These are phyloP conservation scores for Cryphonectria parasitica DNA, from an alignment of 2,329 filamentous ascomycete species.

Conservation along the genomic window DNA sequence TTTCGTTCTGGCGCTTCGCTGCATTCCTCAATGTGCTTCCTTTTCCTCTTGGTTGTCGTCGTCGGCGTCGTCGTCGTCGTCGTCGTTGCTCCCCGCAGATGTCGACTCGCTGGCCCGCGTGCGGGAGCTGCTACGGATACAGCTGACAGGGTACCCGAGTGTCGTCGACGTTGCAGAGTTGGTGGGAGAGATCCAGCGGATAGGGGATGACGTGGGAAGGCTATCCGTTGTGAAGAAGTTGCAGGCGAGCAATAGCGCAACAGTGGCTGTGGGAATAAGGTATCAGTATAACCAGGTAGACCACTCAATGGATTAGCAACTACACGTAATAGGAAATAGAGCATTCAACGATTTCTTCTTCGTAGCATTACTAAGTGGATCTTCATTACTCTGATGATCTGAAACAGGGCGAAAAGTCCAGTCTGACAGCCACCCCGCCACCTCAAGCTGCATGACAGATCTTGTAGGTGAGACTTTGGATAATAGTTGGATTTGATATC, in stretches of 20 bases:
- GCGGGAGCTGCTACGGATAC: not conserved
- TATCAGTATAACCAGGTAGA: conserved; percentile 1
- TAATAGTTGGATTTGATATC: not conserved
- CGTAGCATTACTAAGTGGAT: not conserved
- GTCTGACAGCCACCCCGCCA: not conserved
- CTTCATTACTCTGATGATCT: not conserved
- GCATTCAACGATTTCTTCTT: too few relatives aligned
- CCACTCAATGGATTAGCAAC: not conserved
- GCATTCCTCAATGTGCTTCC: not conserved
- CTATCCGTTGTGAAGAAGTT: not conserved
- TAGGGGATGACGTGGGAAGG: not conserved
- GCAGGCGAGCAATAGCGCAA: not conserved
- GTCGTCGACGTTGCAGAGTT: not conserved
- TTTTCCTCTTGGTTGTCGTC: not conserved
- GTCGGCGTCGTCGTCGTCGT: not conserved
- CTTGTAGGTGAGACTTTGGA: not conserved
- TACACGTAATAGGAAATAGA: not conserved
- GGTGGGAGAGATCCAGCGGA: not conserved
- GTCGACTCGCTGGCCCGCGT: not conserved
- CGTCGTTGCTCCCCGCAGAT: not conserved
- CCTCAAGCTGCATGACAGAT: not conserved
- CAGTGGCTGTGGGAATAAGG: not conserved
- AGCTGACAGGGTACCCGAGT: not conserved
- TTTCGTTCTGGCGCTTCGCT: not conserved
- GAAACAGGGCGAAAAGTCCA: not conserved